Evolutionary conservation across 495 filamentous ascomycete genomes (phyloP), one percentile per base, ranked within the genome.

Genomic region (Aspergillus egyptiacus): DNA sequence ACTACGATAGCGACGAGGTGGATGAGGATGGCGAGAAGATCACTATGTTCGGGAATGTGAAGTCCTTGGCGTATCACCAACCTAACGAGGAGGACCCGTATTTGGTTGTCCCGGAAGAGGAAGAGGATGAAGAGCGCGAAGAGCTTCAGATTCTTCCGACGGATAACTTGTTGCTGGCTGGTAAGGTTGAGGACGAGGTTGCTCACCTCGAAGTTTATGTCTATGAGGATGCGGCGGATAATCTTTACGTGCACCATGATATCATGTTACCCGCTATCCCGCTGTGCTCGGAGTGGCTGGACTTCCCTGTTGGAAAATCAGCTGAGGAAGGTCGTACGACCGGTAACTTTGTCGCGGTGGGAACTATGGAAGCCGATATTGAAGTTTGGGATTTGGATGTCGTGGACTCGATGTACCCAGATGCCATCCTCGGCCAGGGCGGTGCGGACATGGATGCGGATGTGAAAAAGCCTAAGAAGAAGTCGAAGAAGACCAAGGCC

Each of bases 261-360:
- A 95, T 99, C 57, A 96, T 99, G 93, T 81, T 99, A 32, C 93
- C 93, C 14, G 91, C 91, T 24, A 95, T 97, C 66, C 93, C 93
- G 2, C 80, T 99, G 11, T 91, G 87, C 62, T 75, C 96, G 28
- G 93, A 99, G 70, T 99, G 93, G 93, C 70, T 99, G 15, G 85
- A 95, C 64, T 69, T 94, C 25, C 83, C 90, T 33, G 88, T 95
- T 25, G 84, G 86, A 38, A 87, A 89, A 59, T 60, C 71, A 18
- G 62, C 64, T 15, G 75, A 78, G 51, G 69, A 71, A 8, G 9
- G 18, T 13, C 79, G 78, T 45, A 71, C 64, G 18, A 63, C 60
- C 33, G 91, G 81, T 5, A 99, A 95, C 69, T 95, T 91, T 52
- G 89, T 94, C 20, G 93, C 94, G 7, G 79, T 97, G 36, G 93